Evolutionary conservation across 1,284 basidiomycete species (phyloP).

Genomic region (Chiua sp.): DNA sequence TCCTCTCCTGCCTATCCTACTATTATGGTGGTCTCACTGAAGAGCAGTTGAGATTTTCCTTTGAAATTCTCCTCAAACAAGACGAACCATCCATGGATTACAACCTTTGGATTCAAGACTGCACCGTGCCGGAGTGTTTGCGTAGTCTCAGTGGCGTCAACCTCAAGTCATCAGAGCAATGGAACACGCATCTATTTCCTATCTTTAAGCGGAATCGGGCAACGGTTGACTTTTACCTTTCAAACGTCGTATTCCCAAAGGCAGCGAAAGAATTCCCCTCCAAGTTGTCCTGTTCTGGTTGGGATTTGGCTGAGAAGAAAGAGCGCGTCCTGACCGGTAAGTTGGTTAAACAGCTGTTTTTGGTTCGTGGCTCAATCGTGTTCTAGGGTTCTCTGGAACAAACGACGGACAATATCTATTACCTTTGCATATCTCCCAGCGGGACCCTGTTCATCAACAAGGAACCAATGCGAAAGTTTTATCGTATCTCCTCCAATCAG

Average conservation of each 20-base stretch:
- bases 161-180: slow-evolving; percentile 43
- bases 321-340: slow-evolving; percentile 30
- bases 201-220: slow-evolving; percentile 44
- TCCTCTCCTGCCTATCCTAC: slow-evolving; percentile 48
- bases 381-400: slow-evolving; percentile 62
- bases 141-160: slow-evolving; percentile 46
- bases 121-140: slow-evolving; percentile 34
- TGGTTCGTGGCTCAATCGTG: not conserved
- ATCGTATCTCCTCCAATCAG: slow-evolving; percentile 45
- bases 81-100: slow-evolving; percentile 53
- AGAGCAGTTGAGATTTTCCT: slow-evolving; percentile 42
- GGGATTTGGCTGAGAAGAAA: slow-evolving; percentile 54
- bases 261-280: slow-evolving; percentile 50
- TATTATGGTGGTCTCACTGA: not conserved
- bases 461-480: slow-evolving; percentile 59
- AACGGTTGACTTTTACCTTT: slow-evolving; percentile 53
- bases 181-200: slow-evolving; percentile 36
- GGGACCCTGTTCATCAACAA: slow-evolving; percentile 46
- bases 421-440: slow-evolving; percentile 51
- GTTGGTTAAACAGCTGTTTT: not conserved
- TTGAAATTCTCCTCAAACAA: slow-evolving; percentile 44
- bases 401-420: slow-evolving; percentile 58
- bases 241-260: slow-evolving; percentile 52
- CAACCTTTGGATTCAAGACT: slow-evolving; percentile 42
- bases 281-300: slow-evolving; percentile 52